phyloP scores from a whole-genome alignment of 768 basidiomycete species.

The Phaffia australis region DNA sequence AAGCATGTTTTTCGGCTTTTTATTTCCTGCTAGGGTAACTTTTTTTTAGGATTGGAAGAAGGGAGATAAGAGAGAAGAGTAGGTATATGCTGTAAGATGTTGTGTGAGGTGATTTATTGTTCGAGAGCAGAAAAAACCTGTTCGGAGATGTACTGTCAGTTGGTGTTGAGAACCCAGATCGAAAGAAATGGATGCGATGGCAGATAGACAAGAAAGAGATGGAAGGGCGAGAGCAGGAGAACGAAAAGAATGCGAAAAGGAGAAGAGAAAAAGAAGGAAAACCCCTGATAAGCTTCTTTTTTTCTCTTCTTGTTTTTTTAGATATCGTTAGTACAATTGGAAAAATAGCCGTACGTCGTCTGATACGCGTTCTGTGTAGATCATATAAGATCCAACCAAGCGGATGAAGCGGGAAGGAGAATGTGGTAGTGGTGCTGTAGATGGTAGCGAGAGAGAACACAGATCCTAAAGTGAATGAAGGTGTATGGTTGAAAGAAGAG shows the following conservation, averaged over 20 bases:
- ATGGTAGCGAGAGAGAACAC: too few relatives aligned
- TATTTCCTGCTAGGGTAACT: too few relatives aligned
- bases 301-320: neutral
- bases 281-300: neutral
- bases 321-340: neutral
- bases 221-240: neutral
- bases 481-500: too few relatives aligned
- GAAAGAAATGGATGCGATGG: neutral
- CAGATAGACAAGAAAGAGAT: neutral
- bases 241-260: neutral
- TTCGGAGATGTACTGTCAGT: slow-evolving; percentile 2
- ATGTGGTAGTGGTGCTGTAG: too few relatives aligned
- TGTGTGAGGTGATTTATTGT: neutral
- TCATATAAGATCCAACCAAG: too few relatives aligned
- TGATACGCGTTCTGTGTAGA: too few relatives aligned
- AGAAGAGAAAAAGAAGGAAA: neutral
- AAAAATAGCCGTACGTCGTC: neutral
- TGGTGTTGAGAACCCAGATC: neutral
- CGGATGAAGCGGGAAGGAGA: too few relatives aligned
- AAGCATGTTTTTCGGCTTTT: neutral
- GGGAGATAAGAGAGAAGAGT: neutral
- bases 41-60: neutral
- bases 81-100: neutral
- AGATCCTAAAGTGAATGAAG: too few relatives aligned
- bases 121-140: slow-evolving; percentile 5